Conservation (phyloP, 1,284 basidiomycete species). For the Boletus subluridellus region DNA sequence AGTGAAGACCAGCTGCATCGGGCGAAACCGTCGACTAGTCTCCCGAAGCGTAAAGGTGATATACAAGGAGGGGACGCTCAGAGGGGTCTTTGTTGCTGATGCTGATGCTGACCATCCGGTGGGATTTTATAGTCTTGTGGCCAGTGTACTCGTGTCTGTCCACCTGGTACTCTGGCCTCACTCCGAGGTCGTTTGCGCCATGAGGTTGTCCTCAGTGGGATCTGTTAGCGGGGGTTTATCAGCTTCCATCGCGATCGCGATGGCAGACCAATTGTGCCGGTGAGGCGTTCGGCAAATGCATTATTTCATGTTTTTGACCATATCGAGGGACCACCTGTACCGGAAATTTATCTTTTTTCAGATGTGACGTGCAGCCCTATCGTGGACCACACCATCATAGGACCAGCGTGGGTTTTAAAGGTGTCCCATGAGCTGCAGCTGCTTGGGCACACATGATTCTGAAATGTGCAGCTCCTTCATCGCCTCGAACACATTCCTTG, state of each 20-base stretch:
- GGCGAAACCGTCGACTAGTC: neutral
- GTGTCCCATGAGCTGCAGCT: conserved; percentile 7
- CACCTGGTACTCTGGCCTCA: conserved; percentile 43
- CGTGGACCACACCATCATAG: conserved; percentile 11
- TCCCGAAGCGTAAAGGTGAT: neutral
- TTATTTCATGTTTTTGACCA: conserved; percentile 28
- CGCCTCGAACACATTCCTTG: conserved; percentile 6
- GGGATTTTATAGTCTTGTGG: conserved; percentile 27
- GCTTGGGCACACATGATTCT: conserved; percentile 11
- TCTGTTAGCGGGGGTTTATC: conserved; percentile 25
- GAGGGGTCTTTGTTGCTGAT: conserved; percentile 9
- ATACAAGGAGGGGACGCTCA: conserved; percentile 5
- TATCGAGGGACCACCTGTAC: conserved; percentile 29
- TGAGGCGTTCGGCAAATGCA: conserved; percentile 27
- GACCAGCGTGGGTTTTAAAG: conserved; percentile 9
- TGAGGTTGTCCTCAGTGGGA: conserved; percentile 38
- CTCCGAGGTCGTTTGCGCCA: conserved; percentile 87
- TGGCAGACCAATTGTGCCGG: conserved; percentile 22
- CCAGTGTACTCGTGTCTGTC: conserved; percentile 18
- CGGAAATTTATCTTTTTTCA: conserved; percentile 19
- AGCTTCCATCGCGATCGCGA: conserved; percentile 27
- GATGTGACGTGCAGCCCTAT: conserved; percentile 22
- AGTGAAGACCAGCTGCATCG: neutral
- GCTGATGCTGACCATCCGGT: conserved; percentile 16
- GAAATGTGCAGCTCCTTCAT: conserved; percentile 13